Evolutionary conservation across 352 stramenopile species (phyloP).

Genomic region (Globisporangium paddicum): DNA sequence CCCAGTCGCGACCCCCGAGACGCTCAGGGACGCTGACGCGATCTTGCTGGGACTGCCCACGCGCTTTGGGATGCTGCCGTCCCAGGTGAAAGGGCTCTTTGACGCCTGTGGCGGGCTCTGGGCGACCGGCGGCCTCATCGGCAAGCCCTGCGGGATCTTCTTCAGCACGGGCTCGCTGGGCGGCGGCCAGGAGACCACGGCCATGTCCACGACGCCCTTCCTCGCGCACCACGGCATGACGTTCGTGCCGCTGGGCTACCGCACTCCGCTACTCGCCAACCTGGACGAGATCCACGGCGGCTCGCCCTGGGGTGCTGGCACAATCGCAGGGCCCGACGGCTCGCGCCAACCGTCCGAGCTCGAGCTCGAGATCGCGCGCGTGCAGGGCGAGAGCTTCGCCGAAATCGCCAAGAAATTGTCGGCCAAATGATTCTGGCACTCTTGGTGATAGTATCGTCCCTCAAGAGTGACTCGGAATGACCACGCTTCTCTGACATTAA

Average conservation of each 20-base stretch:
- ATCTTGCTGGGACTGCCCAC: conserved; percentile 83
- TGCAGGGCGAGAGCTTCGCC: conserved; percentile 79
- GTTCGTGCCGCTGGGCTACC: conserved; percentile 78
- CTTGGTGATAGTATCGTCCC: too few species aligned
- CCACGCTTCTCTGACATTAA: too few species aligned
- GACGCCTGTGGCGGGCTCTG: conserved; percentile 77
- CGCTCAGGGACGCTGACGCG: conserved; percentile 67
- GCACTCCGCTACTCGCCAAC: conserved; percentile 32
- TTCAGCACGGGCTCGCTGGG: conserved; percentile 59
- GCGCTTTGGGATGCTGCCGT: conserved; percentile 67
- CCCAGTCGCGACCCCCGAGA: conserved; percentile 49
- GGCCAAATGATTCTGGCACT: too few species aligned
- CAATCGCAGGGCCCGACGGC: conserved; percentile 68
- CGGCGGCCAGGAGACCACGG: conserved; percentile 83
- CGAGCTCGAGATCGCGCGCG: conserved; percentile 61
- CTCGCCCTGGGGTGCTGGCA: conserved; percentile 72
- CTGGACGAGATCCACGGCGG: conserved; percentile 62
- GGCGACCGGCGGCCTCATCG: conserved; percentile 57
- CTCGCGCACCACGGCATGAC: conserved; percentile 84
- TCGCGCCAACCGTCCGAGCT: conserved; percentile 67
- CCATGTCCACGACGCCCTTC: conserved; percentile 71
- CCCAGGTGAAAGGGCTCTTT: conserved; percentile 84
- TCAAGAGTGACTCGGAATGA: too few species aligned
- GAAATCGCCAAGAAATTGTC: conserved; percentile 75
- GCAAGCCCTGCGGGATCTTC: conserved; percentile 82